phyloP scores from a whole-genome alignment of 2,329 filamentous ascomycete species.

The Niveomyces coronatus region DNA sequence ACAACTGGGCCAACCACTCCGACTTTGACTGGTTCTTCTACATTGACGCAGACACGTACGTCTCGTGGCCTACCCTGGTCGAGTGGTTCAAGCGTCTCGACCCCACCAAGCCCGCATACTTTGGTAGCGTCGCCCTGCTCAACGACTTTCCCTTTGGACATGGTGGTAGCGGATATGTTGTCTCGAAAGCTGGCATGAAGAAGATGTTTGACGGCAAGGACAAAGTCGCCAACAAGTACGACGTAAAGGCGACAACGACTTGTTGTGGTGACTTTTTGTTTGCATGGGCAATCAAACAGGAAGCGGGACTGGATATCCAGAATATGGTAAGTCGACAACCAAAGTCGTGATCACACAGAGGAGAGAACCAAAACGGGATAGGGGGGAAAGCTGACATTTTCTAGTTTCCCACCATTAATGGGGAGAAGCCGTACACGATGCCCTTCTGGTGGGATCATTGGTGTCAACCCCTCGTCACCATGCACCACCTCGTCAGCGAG shows the following conservation, averaged over 20 bases:
- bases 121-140: slow-evolving; percentile 39
- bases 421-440: slow-evolving; percentile 43
- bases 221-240: slow-evolving; percentile 36
- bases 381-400: neutral
- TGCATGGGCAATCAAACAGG: slow-evolving; percentile 33
- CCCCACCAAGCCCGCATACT: slow-evolving; percentile 32
- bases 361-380: neutral
- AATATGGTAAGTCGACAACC: slow-evolving; percentile 28
- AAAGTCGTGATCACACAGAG: neutral
- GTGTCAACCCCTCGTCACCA: slow-evolving; percentile 46
- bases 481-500: slow-evolving; percentile 43
- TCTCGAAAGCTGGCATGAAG: slow-evolving; percentile 42
- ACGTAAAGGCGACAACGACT: slow-evolving; percentile 26
- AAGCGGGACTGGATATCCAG: slow-evolving; percentile 29
- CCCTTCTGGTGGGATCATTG: slow-evolving; percentile 37
- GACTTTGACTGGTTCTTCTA: slow-evolving; percentile 49
- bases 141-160: slow-evolving; percentile 38
- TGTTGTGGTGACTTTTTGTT: slow-evolving; percentile 46
- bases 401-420: slow-evolving; percentile 45
- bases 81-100: slow-evolving; percentile 37
- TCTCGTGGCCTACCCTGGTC: slow-evolving; percentile 42
- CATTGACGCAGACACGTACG: slow-evolving; percentile 48
- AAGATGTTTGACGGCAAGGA: slow-evolving; percentile 30
- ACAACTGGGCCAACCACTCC: slow-evolving; percentile 39
- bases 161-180: slow-evolving; percentile 44